phyloP scores from a whole-genome alignment of 2,329 filamentous ascomycete genomes.

The Lojkania enalia region DNA sequence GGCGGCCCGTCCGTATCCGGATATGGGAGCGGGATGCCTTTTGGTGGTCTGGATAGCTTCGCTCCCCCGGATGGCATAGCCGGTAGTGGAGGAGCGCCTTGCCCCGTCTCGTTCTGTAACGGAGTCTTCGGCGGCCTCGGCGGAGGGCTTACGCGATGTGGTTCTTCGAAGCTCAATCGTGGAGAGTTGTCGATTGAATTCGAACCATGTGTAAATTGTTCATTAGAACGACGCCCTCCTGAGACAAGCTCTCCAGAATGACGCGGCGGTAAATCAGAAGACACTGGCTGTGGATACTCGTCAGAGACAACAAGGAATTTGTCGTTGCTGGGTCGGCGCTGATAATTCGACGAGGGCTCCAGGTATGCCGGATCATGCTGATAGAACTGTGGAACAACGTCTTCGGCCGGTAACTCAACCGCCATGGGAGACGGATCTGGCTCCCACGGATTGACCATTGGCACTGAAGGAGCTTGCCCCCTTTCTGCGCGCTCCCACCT shows the following conservation, averaged over 20 bases:
- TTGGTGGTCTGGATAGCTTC: slow-evolving; percentile 34
- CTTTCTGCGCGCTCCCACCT: slow-evolving; percentile 61
- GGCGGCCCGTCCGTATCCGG: slow-evolving; percentile 80
- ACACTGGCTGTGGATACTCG: slow-evolving; percentile 60
- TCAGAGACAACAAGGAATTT: slow-evolving; percentile 62
- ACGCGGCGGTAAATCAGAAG: slow-evolving; percentile 30
- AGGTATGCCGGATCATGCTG: slow-evolving; percentile 23
- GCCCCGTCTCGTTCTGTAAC: slow-evolving; percentile 35
- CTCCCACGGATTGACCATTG: slow-evolving; percentile 33
- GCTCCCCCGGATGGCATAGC: slow-evolving; percentile 30
- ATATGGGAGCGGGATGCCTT: slow-evolving; percentile 66
- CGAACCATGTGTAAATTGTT: slow-evolving; percentile 28
- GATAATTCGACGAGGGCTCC: slow-evolving; percentile 46
- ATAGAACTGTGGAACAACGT: slow-evolving; percentile 46
- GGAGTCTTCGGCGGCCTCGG: slow-evolving; percentile 48
- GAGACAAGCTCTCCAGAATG: slow-evolving; percentile 69
- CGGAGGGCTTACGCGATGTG: slow-evolving; percentile 31
- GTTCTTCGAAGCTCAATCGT: slow-evolving; percentile 30
- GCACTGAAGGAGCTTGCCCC: slow-evolving; percentile 28
- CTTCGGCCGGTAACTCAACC: slow-evolving; percentile 63
- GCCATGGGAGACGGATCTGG: slow-evolving; percentile 52
- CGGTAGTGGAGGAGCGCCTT: slow-evolving; percentile 21
- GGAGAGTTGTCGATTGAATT: slow-evolving; percentile 29
- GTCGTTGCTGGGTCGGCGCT: slow-evolving; percentile 26
- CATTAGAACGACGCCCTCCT: slow-evolving; percentile 35